These are phyloP conservation scores for Aspergillus nomiae DNA, from an alignment of 2,329 filamentous ascomycete species.

Conservation along the genomic window DNA sequence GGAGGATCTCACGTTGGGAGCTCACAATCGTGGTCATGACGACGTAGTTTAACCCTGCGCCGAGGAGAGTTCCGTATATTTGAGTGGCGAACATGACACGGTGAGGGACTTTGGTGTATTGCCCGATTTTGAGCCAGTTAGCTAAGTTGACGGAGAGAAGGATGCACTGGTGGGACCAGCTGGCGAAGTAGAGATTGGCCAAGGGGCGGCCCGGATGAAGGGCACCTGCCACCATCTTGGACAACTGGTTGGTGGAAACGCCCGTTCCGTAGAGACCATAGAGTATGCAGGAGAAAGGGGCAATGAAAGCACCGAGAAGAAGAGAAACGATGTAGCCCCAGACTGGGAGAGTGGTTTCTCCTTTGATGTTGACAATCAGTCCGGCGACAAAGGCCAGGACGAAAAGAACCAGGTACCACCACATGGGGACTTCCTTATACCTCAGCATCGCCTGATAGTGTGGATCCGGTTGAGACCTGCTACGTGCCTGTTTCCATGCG, in stretches of 20 bases:
- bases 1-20: conserved; percentile 52
- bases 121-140: conserved; percentile 24
- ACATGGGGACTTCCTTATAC: conserved; percentile 39
- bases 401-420: conserved; percentile 51
- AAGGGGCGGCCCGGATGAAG: conserved; percentile 27
- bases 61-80: conserved; percentile 58
- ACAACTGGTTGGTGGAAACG: conserved; percentile 25
- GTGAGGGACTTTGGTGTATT: conserved; percentile 56
- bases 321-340: conserved; percentile 54
- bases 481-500: conserved; percentile 25
- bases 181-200: conserved; percentile 30
- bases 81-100: conserved; percentile 60
- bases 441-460: conserved; percentile 29
- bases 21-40: conserved; percentile 59
- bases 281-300: conserved; percentile 45
- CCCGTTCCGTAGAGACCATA: conserved; percentile 25
- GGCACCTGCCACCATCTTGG: conserved; percentile 30
- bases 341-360: conserved; percentile 49
- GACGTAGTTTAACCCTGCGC: conserved; percentile 57
- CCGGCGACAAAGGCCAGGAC: conserved; percentile 51
- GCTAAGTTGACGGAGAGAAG: conserved; percentile 27
- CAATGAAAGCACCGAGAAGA: conserved; percentile 46
- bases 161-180: conserved; percentile 32
- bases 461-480: conserved; percentile 20
- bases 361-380: conserved; percentile 49